phyloP scores from a whole-genome alignment of 805 yeast genomes.

The Ogataea nonfermentans region DNA sequence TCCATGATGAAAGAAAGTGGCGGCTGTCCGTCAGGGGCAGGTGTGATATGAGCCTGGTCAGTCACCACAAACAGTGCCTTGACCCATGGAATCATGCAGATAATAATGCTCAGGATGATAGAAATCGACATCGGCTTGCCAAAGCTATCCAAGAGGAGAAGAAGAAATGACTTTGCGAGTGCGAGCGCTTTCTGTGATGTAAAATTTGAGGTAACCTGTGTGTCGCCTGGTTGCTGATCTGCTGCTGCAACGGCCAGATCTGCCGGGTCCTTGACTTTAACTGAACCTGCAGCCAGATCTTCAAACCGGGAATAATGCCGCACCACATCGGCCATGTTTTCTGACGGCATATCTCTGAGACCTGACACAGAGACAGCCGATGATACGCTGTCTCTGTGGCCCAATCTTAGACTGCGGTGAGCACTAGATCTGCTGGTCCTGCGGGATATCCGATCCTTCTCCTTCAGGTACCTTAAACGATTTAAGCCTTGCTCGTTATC shows the following conservation, averaged over 20 bases:
- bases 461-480: conserved; percentile 5
- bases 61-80: conserved; percentile 64
- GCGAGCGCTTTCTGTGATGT: conserved; percentile 6
- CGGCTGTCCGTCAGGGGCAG: conserved; percentile 84
- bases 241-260: conserved; percentile 10
- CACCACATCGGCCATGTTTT: conserved; percentile 46
- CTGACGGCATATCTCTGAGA: conserved; percentile 39
- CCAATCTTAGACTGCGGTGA: background rate
- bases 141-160: conserved; percentile 42
- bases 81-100: conserved; percentile 87
- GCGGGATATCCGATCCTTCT: conserved; percentile 2
- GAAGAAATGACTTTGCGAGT: conserved; percentile 7
- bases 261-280: conserved; percentile 17
- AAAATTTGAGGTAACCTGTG: no score
- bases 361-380: conserved; percentile 17
- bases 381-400: conserved; percentile 9
- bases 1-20: conserved; percentile 86
- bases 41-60: conserved; percentile 46
- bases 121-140: conserved; percentile 71
- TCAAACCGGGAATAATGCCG: conserved; percentile 51
- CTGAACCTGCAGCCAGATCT: conserved; percentile 25
- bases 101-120: conserved; percentile 58
- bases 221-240: background rate
- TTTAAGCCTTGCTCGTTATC: conserved; percentile 1
- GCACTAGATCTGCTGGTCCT: background rate